phyloP scores from a whole-genome alignment of 164 flowering plant species.

The Umbellularia californica region DNA sequence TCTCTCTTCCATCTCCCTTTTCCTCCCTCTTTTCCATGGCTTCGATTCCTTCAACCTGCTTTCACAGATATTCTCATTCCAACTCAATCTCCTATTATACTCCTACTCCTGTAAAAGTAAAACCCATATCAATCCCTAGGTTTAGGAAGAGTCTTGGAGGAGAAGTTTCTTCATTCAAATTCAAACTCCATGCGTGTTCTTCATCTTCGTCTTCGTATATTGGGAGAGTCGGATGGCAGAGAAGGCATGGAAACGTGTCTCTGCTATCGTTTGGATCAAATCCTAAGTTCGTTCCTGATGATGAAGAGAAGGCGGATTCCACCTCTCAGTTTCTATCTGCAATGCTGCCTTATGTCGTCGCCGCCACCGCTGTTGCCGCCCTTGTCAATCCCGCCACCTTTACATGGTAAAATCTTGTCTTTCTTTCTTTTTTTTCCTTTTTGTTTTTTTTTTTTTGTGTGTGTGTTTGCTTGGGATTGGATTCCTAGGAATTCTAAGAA shows the following conservation, averaged over 20 bases:
- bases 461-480: not conserved
- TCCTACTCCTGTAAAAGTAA: too few species aligned
- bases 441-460: too few species aligned
- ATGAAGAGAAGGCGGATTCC: conserved; percentile 30
- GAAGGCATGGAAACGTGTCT: conserved; percentile 55
- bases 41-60: too few species aligned
- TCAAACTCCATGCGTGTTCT: conserved; percentile 16
- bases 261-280: conserved; percentile 44
- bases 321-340: conserved; percentile 63
- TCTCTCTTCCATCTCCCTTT: too few species aligned
- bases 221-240: conserved; percentile 60
- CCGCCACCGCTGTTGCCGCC: conserved; percentile 78
- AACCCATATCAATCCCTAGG: too few species aligned
- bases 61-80: too few species aligned
- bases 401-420: conserved; percentile 46
- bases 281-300: conserved; percentile 11
- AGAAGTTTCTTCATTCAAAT: too few species aligned
- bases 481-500: not conserved
- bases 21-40: too few species aligned
- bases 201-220: conserved; percentile 49
- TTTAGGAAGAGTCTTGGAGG: too few species aligned
- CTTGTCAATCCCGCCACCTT: conserved; percentile 70
- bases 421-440: not conserved
- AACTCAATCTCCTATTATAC: too few species aligned
- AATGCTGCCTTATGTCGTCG: conserved; percentile 85